phyloP scores from a whole-genome alignment of 192 early-diverging fungal species.

The Chytriomyces sp. region DNA sequence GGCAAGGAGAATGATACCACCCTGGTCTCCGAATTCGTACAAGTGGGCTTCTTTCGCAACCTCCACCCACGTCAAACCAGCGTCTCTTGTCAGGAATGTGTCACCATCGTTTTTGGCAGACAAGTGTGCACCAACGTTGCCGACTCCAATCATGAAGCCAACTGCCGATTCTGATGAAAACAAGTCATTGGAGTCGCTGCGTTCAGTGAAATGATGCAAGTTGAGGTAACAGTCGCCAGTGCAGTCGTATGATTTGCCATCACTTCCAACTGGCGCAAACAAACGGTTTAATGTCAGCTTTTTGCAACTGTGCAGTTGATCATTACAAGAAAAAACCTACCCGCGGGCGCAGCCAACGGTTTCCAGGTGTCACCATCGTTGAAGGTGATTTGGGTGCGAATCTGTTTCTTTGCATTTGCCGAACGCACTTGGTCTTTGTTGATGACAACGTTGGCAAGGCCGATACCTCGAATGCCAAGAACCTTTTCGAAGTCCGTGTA shows the following conservation, averaged over 20 bases:
- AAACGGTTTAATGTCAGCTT: slow-evolving; percentile 23
- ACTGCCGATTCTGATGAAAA: slow-evolving; percentile 75
- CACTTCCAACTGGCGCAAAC: slow-evolving; percentile 37
- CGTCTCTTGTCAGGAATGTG: slow-evolving; percentile 85
- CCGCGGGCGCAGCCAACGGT: slow-evolving; percentile 27
- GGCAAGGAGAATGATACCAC: slow-evolving; percentile 78
- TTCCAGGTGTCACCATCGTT: slow-evolving; percentile 72
- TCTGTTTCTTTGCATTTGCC: slow-evolving; percentile 62
- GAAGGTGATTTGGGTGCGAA: slow-evolving; percentile 82
- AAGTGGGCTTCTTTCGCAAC: slow-evolving; percentile 68
- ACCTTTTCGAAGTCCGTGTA: slow-evolving; percentile 93
- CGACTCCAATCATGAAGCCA: slow-evolving; percentile 88
- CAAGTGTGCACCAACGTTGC: slow-evolving; percentile 79
- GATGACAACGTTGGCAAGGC: slow-evolving; percentile 81
- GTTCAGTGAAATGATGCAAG: slow-evolving; percentile 81
- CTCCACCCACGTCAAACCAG: slow-evolving; percentile 81
- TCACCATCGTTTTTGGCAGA: slow-evolving; percentile 63
- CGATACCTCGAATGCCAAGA: slow-evolving; percentile 81
- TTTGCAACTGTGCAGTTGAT: slow-evolving; percentile 40
- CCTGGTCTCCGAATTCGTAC: slow-evolving; percentile 92
- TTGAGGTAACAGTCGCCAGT: slow-evolving; percentile 70
- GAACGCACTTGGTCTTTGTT: slow-evolving; percentile 71
- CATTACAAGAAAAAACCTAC: slow-evolving; percentile 17
- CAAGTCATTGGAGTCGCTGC: slow-evolving; percentile 64
- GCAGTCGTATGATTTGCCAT: slow-evolving; percentile 37